Percentiles rank a stretch among this genome's conserved stretches.
phyloP scores from a whole-genome alignment of 768 basidiomycete species.

The Cystobasidium ongulense region DNA sequence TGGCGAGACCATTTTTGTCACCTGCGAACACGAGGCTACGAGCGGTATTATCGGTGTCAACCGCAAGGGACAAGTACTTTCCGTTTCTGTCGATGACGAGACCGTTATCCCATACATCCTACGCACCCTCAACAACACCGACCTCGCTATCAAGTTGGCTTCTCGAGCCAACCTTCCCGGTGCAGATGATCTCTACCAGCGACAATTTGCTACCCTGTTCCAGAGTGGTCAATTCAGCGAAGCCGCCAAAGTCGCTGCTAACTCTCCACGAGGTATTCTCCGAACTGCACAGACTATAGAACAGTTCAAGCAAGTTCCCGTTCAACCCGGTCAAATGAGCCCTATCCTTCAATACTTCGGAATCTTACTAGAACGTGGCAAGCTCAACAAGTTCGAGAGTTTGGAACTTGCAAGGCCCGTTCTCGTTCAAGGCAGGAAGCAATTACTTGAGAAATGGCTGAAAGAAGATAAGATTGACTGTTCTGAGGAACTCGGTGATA shows the following conservation, averaged over 20 bases:
- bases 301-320: slow-evolving; percentile 91
- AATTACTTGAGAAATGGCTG: slow-evolving; percentile 90
- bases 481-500: slow-evolving; percentile 95
- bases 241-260: slow-evolving; percentile 95
- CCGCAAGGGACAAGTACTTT: slow-evolving; percentile 90
- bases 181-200: slow-evolving; percentile 90
- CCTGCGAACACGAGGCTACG: slow-evolving; percentile 85
- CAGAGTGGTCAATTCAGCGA: slow-evolving; percentile 78
- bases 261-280: slow-evolving; percentile 91
- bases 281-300: slow-evolving; percentile 93
- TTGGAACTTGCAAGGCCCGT: slow-evolving; percentile 93
- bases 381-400: slow-evolving; percentile 91
- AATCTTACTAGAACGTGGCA: slow-evolving; percentile 94
- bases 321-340: slow-evolving; percentile 76
- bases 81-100: slow-evolving; percentile 91
- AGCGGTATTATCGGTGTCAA: slow-evolving; percentile 98
- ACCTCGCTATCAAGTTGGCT: slow-evolving; percentile 94
- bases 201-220: slow-evolving; percentile 88
- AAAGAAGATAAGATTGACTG: slow-evolving; percentile 99
- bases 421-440: slow-evolving; percentile 84
- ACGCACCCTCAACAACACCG: slow-evolving; percentile 87
- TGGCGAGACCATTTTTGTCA: slow-evolving; percentile 98
- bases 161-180: slow-evolving; percentile 93
- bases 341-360: slow-evolving; percentile 98
- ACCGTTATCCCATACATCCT: slow-evolving; percentile 93